Evolutionary conservation across 257 asterid species (phyloP), one percentile per base, ranked within the genome.

Genomic region (Penstemon davidsonii): DNA sequence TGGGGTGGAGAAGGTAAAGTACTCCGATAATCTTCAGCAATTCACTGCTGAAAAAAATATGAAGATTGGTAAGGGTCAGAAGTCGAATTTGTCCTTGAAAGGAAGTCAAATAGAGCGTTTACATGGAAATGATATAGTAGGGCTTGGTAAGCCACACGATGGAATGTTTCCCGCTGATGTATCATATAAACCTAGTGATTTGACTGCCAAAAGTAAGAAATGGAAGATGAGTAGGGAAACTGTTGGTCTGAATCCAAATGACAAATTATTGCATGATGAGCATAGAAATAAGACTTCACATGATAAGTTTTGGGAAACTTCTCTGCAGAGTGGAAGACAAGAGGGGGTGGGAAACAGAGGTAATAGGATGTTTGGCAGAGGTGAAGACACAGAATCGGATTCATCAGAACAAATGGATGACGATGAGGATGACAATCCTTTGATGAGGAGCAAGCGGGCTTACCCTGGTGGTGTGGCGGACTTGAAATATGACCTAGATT

Each of bases 391-490:
- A 25, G 99, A 94, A 62, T 88, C 99, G 4, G 99, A 94, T 79
- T 94, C 99, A 52, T 91, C 97, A 18, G 96, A 80, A 70, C 92
- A 87, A 63, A 74, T 87, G 73, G 86, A 83, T 42, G 92, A 80
- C 42, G 87, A 83, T 33, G 95, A 81, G 49, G 94, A 87, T 65
- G 87, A 85, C 73, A 91, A 91, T 77, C 96, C 98, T 54, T 66
- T 89, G 83, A 86, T 91, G 90, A 87, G 96, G 88, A 94, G 96
- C 85, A 94, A 94, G 81, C 86, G 88, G 95, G 95, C 96, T 59
- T 94, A 79, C 76, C 93, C 96, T 64, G 74, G 84, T 65, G 91
- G 95, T 62, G 79, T 80, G 74, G 74, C 88, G 4, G 90, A 85
- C 15, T 73, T 69, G 77, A 83, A 80, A 70, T 54, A 76, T 78